A percentile compares a stretch with the other conserved stretches of the same genome.
phyloP scores from a whole-genome alignment of 257 asterid species.

The Thymus quinquecostatus region DNA sequence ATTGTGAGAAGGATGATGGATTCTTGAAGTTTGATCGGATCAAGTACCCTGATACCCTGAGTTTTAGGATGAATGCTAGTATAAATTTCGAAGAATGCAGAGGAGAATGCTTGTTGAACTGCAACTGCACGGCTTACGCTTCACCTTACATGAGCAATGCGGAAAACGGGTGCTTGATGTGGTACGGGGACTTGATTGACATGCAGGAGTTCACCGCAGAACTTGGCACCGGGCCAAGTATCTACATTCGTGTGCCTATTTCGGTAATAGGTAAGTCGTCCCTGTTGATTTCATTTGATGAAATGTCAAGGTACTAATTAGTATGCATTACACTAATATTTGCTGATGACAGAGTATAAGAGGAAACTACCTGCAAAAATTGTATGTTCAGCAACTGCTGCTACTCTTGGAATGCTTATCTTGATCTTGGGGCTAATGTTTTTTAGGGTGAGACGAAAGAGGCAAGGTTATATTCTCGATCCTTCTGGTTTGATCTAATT shows the following conservation, averaged over 20 bases:
- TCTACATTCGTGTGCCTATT: slow-evolving; percentile 17
- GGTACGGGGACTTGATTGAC: slow-evolving; percentile 27
- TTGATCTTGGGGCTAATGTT: neutral
- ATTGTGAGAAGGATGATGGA: slow-evolving; percentile 20
- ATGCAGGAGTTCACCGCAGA: neutral
- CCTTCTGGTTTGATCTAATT: no score
- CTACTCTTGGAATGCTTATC: neutral
- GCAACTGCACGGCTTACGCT: slow-evolving; percentile 28
- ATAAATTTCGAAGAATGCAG: neutral
- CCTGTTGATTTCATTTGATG: neutral
- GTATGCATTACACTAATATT: no score
- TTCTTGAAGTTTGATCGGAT: slow-evolving; percentile 1
- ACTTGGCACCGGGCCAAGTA: neutral
- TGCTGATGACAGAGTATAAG: neutral
- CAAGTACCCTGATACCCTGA: slow-evolving; percentile 16
- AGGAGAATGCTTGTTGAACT: slow-evolving; percentile 9
- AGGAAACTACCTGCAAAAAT: neutral
- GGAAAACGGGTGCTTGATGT: slow-evolving; percentile 15
- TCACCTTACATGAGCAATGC: neutral
- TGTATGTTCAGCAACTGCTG: neutral
- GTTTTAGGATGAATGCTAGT: neutral
- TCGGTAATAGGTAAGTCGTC: slow-evolving; percentile 10
- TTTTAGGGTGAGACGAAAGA: neutral
- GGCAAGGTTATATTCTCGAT: neutral
- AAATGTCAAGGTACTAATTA: no score